Percentiles rank a stretch among this genome's conserved stretches.
These are phyloP conservation scores for Mycena maculata DNA, from an alignment of 768 basidiomycete genomes.

Conservation along the genomic window DNA sequence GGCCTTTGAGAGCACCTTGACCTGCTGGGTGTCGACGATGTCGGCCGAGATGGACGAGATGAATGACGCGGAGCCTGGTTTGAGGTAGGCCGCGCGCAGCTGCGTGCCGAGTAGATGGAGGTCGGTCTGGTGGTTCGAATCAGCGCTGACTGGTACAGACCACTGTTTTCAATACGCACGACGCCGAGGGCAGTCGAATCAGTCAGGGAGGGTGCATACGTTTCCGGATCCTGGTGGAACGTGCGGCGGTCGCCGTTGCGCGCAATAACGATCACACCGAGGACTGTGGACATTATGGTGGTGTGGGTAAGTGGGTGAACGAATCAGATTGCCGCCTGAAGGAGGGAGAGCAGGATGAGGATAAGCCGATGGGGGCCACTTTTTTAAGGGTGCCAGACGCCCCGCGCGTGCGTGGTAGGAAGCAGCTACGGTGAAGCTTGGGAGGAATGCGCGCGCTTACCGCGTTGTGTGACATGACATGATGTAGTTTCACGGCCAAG, in stretches of 20 bases:
- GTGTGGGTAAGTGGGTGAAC: constrained; percentile 30
- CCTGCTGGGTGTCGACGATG: constrained; percentile 77
- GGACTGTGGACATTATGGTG: constrained; percentile 64
- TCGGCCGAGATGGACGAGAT: constrained; percentile 74
- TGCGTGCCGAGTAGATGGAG: constrained; percentile 71
- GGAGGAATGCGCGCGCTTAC: background rate
- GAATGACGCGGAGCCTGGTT: constrained; percentile 72
- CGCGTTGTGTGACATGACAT: constrained; percentile 2
- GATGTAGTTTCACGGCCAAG: background rate
- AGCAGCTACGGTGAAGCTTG: background rate
- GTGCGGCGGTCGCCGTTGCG: constrained; percentile 82
- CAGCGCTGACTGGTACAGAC: no score
- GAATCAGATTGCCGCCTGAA: background rate
- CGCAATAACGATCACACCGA: constrained; percentile 81
- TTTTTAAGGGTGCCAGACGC: background rate
- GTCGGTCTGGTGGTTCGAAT: constrained; percentile 58
- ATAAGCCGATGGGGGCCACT: background rate
- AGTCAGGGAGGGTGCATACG: constrained; percentile 61
- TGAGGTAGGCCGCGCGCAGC: constrained; percentile 76
- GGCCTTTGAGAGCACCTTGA: constrained; percentile 84
- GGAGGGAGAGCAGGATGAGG: background rate
- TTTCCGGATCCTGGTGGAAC: constrained; percentile 78
- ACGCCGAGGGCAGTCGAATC: constrained; percentile 32
- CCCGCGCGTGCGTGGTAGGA: constrained; percentile 1
- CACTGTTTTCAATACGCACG: constrained; percentile 13